Evolutionary conservation across 106 monocot genomes (phyloP).

Genomic region (Cymbidium sinense): DNA sequence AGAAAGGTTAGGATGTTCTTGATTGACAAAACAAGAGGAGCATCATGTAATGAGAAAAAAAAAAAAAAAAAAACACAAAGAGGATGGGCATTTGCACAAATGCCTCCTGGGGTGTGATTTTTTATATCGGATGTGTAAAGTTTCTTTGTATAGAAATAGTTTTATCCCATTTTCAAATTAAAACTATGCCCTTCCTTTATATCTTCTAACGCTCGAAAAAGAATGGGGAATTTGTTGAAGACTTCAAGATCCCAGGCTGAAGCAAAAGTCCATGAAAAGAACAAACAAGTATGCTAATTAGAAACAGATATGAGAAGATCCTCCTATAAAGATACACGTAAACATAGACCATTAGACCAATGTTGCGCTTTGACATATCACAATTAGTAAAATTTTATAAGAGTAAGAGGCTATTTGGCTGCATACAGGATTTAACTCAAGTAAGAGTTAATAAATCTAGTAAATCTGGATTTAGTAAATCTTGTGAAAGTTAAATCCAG

Average conservation of each 20-base stretch:
- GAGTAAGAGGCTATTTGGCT: too few relatives aligned
- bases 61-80: neutral
- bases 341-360: too few relatives aligned
- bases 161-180: neutral
- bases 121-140: neutral
- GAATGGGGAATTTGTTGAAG: neutral
- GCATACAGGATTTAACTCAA: too few relatives aligned
- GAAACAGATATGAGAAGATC: neutral
- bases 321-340: too few relatives aligned
- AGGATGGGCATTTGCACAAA: neutral
- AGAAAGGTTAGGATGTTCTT: conserved; percentile 1
- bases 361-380: too few relatives aligned
- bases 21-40: too few relatives aligned
- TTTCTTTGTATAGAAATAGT: neutral
- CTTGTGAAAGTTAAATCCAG: too few relatives aligned
- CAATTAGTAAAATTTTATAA: too few relatives aligned
- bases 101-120: neutral
- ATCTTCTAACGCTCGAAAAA: neutral
- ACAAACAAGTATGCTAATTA: neutral
- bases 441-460: too few relatives aligned
- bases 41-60: neutral
- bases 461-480: too few relatives aligned
- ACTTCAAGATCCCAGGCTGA: neutral
- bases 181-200: neutral
- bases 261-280: neutral